These are phyloP conservation scores for Neurospora terricola DNA, from an alignment of 495 filamentous ascomycete genomes.

Conservation along the genomic window DNA sequence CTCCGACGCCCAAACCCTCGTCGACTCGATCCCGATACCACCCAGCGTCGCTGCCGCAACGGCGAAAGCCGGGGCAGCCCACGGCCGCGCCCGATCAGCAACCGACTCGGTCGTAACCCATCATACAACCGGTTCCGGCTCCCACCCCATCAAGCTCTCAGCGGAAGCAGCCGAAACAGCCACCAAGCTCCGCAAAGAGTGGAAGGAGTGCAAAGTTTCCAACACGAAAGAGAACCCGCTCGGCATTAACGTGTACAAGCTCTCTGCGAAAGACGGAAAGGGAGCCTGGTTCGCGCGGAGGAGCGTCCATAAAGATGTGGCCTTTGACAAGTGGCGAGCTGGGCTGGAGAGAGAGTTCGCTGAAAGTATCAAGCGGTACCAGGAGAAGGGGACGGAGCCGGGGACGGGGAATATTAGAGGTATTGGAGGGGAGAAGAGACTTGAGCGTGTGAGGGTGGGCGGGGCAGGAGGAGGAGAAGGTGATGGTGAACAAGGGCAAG, in stretches of 20 bases:
- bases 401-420: constrained; percentile 68
- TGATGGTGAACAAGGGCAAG: constrained; percentile 27
- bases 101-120: constrained; percentile 22
- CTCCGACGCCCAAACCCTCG: constrained; percentile 52
- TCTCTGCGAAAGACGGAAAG: constrained; percentile 65
- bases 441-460: constrained; percentile 46
- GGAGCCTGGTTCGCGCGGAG: constrained; percentile 85
- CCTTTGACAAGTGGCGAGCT: constrained; percentile 58
- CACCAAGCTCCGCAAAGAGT: constrained; percentile 57
- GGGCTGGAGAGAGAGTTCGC: constrained; percentile 52
- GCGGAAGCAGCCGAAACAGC: constrained; percentile 9
- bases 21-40: constrained; percentile 60
- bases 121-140: background rate
- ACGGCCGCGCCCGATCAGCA: constrained; percentile 15
- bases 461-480: constrained; percentile 38
- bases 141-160: constrained; percentile 8
- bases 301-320: constrained; percentile 60
- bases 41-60: constrained; percentile 1
- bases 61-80: background rate
- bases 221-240: constrained; percentile 59
- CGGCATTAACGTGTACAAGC: constrained; percentile 69
- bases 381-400: constrained; percentile 34
- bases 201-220: constrained; percentile 73
- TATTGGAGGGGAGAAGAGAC: constrained; percentile 65
- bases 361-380: constrained; percentile 47